A percentile compares a stretch with the other conserved stretches of the same genome.
Conservation (phyloP, 2,329 filamentous ascomycete species). For the Aschersonia sp. region DNA sequence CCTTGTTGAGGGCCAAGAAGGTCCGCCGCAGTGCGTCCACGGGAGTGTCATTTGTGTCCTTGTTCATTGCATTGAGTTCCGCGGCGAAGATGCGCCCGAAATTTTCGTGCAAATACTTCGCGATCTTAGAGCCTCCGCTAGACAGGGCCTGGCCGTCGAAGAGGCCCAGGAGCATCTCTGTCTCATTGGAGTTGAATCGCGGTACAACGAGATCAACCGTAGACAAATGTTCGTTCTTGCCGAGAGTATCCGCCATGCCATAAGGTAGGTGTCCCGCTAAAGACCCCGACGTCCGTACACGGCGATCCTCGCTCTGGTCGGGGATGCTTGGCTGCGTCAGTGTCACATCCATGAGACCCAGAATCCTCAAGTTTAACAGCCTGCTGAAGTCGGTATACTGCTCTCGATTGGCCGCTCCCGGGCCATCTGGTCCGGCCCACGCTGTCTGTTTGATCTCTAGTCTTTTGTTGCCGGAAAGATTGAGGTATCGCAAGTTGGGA, state of each 20-base stretch:
- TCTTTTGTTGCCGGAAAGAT: slow-evolving; percentile 91
- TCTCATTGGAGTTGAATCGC: slow-evolving; percentile 76
- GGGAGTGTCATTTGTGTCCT: slow-evolving; percentile 56
- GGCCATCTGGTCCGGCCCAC: slow-evolving; percentile 28
- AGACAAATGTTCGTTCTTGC: slow-evolving; percentile 85
- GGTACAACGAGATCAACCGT: slow-evolving; percentile 93
- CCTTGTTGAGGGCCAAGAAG: slow-evolving; percentile 85
- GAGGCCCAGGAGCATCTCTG: slow-evolving; percentile 82
- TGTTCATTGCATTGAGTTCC: slow-evolving; percentile 64
- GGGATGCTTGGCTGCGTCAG: slow-evolving; percentile 86
- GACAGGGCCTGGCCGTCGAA: slow-evolving; percentile 90
- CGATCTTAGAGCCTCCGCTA: slow-evolving; percentile 84
- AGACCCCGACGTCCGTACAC: slow-evolving; percentile 94
- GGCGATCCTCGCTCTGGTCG: slow-evolving; percentile 86
- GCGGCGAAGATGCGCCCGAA: slow-evolving; percentile 74
- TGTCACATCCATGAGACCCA: slow-evolving; percentile 96
- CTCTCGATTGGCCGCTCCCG: slow-evolving; percentile 42
- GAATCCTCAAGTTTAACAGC: slow-evolving; percentile 66
- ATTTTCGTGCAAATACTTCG: slow-evolving; percentile 92
- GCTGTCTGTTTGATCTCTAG: slow-evolving; percentile 68
- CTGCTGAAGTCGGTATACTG: slow-evolving; percentile 77
- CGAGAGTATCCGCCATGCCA: slow-evolving; percentile 93
- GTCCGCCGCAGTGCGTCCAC: slow-evolving; percentile 73
- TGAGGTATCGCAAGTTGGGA: slow-evolving; percentile 84
- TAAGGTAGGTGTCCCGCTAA: slow-evolving; percentile 82